A percentile compares a stretch with the other conserved stretches of the same genome.
Evolutionary conservation across 805 yeast species (phyloP).

Genomic region (Ogataea allantospora): DNA sequence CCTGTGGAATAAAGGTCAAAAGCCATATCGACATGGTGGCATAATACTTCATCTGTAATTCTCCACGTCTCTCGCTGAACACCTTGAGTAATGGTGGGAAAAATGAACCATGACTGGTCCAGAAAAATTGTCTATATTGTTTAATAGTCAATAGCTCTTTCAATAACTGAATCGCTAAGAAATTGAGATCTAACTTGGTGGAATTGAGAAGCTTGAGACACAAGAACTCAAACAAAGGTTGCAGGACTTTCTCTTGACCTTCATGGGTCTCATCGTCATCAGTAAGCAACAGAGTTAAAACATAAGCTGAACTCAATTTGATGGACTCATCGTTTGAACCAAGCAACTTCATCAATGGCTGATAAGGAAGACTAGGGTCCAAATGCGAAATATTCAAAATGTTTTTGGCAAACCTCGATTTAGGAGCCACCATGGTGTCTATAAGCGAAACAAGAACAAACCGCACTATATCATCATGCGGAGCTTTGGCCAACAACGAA

Average conservation of each 20-base stretch:
- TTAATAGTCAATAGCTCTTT: slow-evolving; percentile 58
- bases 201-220: slow-evolving; percentile 30
- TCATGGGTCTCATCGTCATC: slow-evolving; percentile 16
- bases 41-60: slow-evolving; percentile 82
- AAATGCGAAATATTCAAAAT: slow-evolving; percentile 41
- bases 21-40: slow-evolving; percentile 81
- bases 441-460: slow-evolving; percentile 60
- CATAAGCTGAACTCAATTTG: slow-evolving; percentile 53
- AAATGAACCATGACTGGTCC: slow-evolving; percentile 41
- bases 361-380: slow-evolving; percentile 49
- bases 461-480: slow-evolving; percentile 64
- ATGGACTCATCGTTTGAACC: slow-evolving; percentile 55
- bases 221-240: slow-evolving; percentile 39
- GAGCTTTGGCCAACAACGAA: slow-evolving; percentile 49
- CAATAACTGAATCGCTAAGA: slow-evolving; percentile 61
- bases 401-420: slow-evolving; percentile 23
- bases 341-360: slow-evolving; percentile 52
- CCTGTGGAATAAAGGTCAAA: slow-evolving; percentile 64
- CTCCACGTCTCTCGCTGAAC: slow-evolving; percentile 43
- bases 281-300: slow-evolving; percentile 49
- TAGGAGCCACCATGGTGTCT: slow-evolving; percentile 47
- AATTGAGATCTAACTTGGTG: slow-evolving; percentile 51
- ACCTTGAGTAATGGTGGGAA: slow-evolving; percentile 51
- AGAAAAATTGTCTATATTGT: slow-evolving; percentile 51
- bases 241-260: slow-evolving; percentile 37